phyloP scores from a whole-genome alignment of 2,329 filamentous ascomycete genomes.

The Sphaerulina musiva region DNA sequence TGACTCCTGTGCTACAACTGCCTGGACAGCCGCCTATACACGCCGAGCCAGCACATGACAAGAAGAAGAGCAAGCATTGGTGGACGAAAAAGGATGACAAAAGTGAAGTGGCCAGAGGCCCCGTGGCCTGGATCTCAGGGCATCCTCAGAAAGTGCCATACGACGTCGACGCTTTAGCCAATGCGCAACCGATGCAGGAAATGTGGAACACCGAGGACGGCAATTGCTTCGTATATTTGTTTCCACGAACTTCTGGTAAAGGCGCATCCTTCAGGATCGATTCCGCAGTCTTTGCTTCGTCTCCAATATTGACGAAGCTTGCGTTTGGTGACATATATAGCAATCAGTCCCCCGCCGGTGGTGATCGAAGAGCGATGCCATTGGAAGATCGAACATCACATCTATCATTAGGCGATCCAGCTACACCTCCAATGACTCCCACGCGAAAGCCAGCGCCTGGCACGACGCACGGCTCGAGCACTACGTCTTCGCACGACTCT shows the following conservation, averaged over 20 bases:
- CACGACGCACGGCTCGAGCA: conserved; percentile 19
- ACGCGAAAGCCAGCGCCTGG: conserved; percentile 10
- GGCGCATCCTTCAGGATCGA: conserved; percentile 57
- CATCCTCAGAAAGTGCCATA: conserved; percentile 52
- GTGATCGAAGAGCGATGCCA: conserved; percentile 31
- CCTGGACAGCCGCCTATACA: conserved; percentile 16
- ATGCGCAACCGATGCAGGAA: conserved; percentile 51
- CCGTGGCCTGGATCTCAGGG: conserved; percentile 54
- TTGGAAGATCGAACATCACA: conserved; percentile 27
- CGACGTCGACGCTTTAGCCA: conserved; percentile 46
- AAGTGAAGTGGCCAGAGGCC: conserved; percentile 33
- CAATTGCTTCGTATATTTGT: conserved; percentile 59
- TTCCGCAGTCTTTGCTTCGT: conserved; percentile 53
- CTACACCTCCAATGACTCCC: conserved; percentile 29
- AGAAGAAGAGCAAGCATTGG: conserved; percentile 31
- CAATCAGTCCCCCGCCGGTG: conserved; percentile 28
- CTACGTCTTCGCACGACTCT: conserved; percentile 31
- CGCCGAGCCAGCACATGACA: conserved; percentile 11
- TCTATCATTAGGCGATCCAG: conserved; percentile 26
- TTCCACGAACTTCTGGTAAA: conserved; percentile 50
- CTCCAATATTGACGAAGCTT: conserved; percentile 49
- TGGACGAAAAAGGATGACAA: conserved; percentile 31
- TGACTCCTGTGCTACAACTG: conserved; percentile 22
- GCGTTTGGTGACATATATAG: conserved; percentile 50
- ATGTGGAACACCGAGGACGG: conserved; percentile 55